Conservation (phyloP, 2,329 filamentous ascomycete genomes). For the Monilinia aucupariae region DNA sequence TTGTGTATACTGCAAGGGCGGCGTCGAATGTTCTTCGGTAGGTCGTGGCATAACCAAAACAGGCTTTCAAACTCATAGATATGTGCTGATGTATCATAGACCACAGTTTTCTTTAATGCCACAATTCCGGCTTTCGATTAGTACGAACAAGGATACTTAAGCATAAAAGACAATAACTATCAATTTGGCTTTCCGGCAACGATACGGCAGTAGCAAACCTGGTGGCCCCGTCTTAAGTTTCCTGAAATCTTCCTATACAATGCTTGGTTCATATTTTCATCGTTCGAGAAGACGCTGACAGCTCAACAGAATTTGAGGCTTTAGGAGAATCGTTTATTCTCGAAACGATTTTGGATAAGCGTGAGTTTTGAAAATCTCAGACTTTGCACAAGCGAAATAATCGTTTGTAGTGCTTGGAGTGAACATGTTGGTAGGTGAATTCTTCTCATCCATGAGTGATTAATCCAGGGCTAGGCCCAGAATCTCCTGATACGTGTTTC, state of each 20-base stretch:
- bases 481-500: not conserved
- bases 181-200: too few relatives aligned
- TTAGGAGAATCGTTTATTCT: not conserved
- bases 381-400: not conserved
- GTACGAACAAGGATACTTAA: not conserved
- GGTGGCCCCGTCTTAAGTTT: too few relatives aligned
- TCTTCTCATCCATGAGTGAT: not conserved
- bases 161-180: not conserved
- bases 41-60: not conserved
- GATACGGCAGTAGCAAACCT: too few relatives aligned
- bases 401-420: too few relatives aligned
- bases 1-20: not conserved
- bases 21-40: not conserved
- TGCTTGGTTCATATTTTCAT: too few relatives aligned
- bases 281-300: not conserved
- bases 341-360: not conserved
- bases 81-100: not conserved
- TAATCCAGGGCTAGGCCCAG: not conserved
- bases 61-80: not conserved
- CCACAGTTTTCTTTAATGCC: not conserved
- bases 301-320: not conserved
- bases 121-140: not conserved
- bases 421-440: not conserved
- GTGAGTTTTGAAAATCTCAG: not conserved
- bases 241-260: too few relatives aligned